Evolutionary conservation across 345 rosid species (phyloP).

Genomic region (Microcos paniculata): DNA sequence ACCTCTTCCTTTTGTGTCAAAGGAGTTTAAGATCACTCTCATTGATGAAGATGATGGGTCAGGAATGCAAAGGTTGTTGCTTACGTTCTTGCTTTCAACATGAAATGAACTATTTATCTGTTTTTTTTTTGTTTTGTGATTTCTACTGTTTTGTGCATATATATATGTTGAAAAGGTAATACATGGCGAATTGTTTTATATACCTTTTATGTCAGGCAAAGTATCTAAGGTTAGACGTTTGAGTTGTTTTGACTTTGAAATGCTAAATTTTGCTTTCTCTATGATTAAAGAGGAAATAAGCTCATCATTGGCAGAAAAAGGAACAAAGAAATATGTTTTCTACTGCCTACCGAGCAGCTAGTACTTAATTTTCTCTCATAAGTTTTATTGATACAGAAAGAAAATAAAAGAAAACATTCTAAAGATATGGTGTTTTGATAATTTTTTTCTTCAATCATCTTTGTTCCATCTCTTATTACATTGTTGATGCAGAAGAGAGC

Average conservation of each 20-base stretch:
- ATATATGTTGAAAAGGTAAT: no score
- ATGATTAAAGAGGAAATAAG: no score
- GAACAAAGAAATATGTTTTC: background rate
- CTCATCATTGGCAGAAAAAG: background rate
- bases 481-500: slow-evolving; percentile 55
- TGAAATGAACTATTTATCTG: background rate
- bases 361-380: background rate
- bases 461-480: background rate
- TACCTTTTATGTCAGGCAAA: background rate
- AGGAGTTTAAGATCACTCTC: slow-evolving; percentile 72
- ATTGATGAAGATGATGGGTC: slow-evolving; percentile 85
- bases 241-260: background rate
- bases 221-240: background rate
- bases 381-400: background rate
- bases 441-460: background rate
- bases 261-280: background rate
- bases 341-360: background rate
- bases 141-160: background rate
- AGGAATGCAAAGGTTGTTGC: slow-evolving; percentile 60
- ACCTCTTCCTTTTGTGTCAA: slow-evolving; percentile 74
- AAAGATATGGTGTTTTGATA: background rate
- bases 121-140: background rate
- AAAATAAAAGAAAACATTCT: background rate
- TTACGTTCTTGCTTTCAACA: background rate
- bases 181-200: no score